These are phyloP conservation scores for Elsinoe fawcettii DNA, from an alignment of 2,329 filamentous ascomycete genomes.

Conservation along the genomic window DNA sequence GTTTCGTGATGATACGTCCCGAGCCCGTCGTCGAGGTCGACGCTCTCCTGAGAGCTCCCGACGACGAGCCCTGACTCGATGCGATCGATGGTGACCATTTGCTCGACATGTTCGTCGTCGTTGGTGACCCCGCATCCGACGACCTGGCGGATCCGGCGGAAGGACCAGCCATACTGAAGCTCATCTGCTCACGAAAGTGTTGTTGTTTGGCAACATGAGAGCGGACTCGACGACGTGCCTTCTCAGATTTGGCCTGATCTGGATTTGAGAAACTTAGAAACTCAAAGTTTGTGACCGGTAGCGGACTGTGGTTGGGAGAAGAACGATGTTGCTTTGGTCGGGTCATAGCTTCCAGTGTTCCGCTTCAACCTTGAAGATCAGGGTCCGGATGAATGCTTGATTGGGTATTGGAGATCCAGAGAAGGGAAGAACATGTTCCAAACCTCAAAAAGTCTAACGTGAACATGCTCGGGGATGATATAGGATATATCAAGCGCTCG, in stretches of 20 bases:
- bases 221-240: slow-evolving; percentile 27
- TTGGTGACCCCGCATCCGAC: not conserved
- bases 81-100: not conserved
- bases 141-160: slow-evolving; percentile 16
- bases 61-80: not conserved
- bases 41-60: not conserved
- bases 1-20: not conserved
- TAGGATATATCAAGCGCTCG: not conserved
- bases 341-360: not conserved
- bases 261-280: not conserved
- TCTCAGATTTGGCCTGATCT: slow-evolving; percentile 7
- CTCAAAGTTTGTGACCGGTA: not conserved
- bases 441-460: not conserved
- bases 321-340: not conserved
- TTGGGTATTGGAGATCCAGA: not conserved
- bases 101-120: not conserved
- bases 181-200: slow-evolving; percentile 23
- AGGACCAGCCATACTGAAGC: slow-evolving; percentile 2
- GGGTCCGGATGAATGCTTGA: not conserved
- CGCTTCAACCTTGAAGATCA: not conserved
- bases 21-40: not conserved
- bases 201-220: slow-evolving; percentile 29
- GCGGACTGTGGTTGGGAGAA: not conserved
- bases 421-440: not conserved
- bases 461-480: not conserved